Conservation (phyloP, 805 yeast species). For the Metschnikowia kofuensis region DNA sequence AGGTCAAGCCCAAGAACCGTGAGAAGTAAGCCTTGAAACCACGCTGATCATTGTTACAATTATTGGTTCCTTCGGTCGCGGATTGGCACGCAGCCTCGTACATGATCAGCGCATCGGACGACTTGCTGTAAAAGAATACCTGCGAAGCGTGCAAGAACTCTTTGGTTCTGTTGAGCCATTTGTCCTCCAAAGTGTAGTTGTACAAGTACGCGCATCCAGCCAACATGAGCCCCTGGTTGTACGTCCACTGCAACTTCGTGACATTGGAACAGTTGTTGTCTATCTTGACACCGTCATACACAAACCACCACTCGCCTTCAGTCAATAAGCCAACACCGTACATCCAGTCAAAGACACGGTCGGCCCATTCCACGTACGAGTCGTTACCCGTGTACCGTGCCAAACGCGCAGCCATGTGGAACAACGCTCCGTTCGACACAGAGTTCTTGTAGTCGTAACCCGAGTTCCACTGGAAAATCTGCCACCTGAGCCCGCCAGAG, state of each 20-base stretch:
- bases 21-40: constrained; percentile 86
- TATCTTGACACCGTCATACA: constrained; percentile 72
- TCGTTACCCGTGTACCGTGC: constrained; percentile 78
- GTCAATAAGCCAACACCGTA: constrained; percentile 42
- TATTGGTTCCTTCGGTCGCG: constrained; percentile 20
- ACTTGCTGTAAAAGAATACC: constrained; percentile 49
- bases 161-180: constrained; percentile 65
- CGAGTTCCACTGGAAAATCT: constrained; percentile 88
- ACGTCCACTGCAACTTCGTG: constrained; percentile 72
- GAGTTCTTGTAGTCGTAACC: constrained; percentile 94
- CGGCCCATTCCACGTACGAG: constrained; percentile 73
- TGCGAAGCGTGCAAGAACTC: constrained; percentile 52
- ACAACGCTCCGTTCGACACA: constrained; percentile 85
- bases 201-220: constrained; percentile 81
- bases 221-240: constrained; percentile 77
- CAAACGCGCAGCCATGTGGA: constrained; percentile 82
- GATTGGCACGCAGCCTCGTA: constrained; percentile 85
- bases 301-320: constrained; percentile 46
- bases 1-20: constrained; percentile 71
- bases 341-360: constrained; percentile 80
- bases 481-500: constrained; percentile 94
- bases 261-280: constrained; percentile 59
- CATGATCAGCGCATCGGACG: constrained; percentile 45
- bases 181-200: constrained; percentile 61
- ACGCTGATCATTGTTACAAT: constrained; percentile 84